These are phyloP conservation scores for Cyclostephanos invisitatus DNA, from an alignment of 108 stramenopile genomes.

Conservation along the genomic window DNA sequence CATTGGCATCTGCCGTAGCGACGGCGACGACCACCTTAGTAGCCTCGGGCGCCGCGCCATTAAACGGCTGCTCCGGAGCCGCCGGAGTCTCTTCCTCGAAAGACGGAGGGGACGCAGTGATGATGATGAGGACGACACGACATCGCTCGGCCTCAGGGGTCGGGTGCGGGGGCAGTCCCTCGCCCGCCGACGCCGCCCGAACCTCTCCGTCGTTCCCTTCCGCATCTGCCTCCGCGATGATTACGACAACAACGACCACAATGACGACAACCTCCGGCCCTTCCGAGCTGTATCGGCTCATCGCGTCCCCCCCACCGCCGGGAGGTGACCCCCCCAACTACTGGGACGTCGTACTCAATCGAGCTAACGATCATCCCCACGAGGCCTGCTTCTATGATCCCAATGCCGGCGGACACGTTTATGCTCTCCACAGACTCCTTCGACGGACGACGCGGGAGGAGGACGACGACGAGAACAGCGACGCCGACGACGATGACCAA, in stretches of 20 bases:
- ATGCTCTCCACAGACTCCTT: constrained; percentile 35
- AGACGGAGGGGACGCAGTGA: no score
- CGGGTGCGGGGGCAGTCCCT: no score
- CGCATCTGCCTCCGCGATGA: neutral
- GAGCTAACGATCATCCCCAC: constrained; percentile 27
- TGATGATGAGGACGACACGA: no score
- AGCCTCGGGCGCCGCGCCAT: neutral
- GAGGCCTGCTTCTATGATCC: constrained; percentile 43
- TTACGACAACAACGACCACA: neutral
- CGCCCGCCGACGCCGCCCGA: neutral
- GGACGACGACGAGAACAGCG: neutral
- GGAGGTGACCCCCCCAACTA: constrained; percentile 1
- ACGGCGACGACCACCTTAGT: no score
- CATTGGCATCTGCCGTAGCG: neutral
- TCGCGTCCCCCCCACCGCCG: constrained; percentile 20
- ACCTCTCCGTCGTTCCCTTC: neutral
- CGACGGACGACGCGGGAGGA: constrained; percentile 8
- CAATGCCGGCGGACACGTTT: constrained; percentile 41
- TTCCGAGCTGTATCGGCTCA: constrained; percentile 32
- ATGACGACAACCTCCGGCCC: constrained; percentile 16
- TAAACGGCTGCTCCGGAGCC: neutral
- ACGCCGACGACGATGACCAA: neutral
- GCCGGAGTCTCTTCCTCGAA: neutral
- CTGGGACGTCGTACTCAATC: constrained; percentile 24
- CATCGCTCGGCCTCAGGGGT: no score